These are phyloP conservation scores for Leptographium wingfieldii DNA, from an alignment of 2,329 filamentous ascomycete species.

Conservation along the genomic window DNA sequence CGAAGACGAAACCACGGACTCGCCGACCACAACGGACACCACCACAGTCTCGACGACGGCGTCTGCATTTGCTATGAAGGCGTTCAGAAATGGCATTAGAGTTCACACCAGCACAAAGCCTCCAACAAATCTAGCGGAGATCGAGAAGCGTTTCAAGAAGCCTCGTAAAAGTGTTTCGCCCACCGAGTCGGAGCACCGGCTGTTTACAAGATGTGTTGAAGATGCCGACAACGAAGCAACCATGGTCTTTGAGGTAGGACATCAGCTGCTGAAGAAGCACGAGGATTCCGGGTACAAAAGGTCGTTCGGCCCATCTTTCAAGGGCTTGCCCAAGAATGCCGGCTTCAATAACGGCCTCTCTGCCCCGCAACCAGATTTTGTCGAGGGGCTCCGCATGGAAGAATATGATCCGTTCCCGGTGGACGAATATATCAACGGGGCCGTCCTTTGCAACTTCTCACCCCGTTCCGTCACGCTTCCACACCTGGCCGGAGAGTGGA, in stretches of 20 bases:
- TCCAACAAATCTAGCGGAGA: no score
- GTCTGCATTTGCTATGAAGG: no score
- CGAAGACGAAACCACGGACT: no score
- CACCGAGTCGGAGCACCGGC: no score
- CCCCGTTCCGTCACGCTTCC: slow-evolving; percentile 14
- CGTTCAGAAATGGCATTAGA: no score
- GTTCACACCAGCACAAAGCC: no score
- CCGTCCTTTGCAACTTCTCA: slow-evolving; percentile 12
- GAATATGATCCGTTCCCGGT: background rate
- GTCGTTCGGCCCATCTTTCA: background rate
- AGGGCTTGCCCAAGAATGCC: background rate
- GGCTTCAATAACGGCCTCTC: background rate
- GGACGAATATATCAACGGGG: background rate
- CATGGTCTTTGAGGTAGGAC: background rate
- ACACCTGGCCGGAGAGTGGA: slow-evolving; percentile 18
- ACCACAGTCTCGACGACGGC: no score
- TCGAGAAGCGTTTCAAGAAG: no score
- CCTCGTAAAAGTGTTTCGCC: no score
- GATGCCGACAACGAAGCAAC: background rate
- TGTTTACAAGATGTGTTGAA: background rate
- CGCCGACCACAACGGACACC: no score
- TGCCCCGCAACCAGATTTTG: background rate
- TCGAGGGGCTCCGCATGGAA: background rate
- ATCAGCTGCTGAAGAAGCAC: background rate
- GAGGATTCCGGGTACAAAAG: background rate